A percentile compares a stretch with the other conserved stretches of the same genome.
Evolutionary conservation across 169 alveolate genomes (phyloP).

Genomic region (Plasmodium gaboni): DNA sequence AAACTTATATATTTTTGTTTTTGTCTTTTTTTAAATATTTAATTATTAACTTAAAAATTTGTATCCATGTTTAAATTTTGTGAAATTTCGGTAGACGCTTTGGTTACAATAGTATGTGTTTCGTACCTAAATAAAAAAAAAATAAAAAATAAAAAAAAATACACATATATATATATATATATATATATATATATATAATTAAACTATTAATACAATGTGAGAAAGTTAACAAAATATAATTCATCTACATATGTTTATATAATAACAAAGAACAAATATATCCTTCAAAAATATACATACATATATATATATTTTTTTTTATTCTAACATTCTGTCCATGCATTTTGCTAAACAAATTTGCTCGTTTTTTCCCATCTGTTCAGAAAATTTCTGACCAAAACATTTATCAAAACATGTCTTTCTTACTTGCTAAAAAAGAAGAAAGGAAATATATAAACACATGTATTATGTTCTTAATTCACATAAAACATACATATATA

Average conservation of each 20-base stretch:
- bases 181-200: background rate
- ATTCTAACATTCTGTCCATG: constrained; percentile 91
- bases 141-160: background rate
- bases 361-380: constrained; percentile 85
- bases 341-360: constrained; percentile 91
- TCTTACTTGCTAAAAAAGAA: constrained; percentile 84
- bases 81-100: constrained; percentile 88
- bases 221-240: background rate
- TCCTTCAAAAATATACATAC: background rate
- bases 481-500: no score
- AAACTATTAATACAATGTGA: background rate
- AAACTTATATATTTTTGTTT: background rate
- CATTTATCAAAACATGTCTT: constrained; percentile 92
- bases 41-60: constrained; percentile 9
- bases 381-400: constrained; percentile 86
- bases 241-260: background rate
- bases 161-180: background rate
- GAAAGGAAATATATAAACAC: constrained; percentile 6
- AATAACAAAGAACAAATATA: no score
- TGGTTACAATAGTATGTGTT: constrained; percentile 90
- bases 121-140: constrained; percentile 85
- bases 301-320: background rate
- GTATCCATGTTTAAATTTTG: constrained; percentile 80
- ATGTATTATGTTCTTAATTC: background rate
- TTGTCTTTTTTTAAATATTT: no score